A percentile compares a stretch with the other conserved stretches of the same genome.
These are phyloP conservation scores for Gracilariopsis chorda DNA, from an alignment of 23 red algal species.

Conservation along the genomic window DNA sequence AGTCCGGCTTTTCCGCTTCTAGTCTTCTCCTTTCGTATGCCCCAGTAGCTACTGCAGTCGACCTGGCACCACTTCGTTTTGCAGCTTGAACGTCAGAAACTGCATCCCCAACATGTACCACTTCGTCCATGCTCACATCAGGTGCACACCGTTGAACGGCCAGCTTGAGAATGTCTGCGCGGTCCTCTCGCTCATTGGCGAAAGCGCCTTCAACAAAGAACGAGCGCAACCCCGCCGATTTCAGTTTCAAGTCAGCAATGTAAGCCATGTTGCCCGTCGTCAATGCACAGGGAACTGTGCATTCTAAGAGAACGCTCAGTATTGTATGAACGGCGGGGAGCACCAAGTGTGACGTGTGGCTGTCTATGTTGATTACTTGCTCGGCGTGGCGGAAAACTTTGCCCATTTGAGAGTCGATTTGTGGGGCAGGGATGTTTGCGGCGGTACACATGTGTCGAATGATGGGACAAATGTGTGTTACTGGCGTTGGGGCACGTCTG, in stretches of 20 bases:
- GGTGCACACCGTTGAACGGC: constrained; percentile 22
- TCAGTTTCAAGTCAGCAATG: constrained; percentile 25
- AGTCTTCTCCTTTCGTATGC: neutral
- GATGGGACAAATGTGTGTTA: constrained; percentile 34
- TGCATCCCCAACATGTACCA: constrained; percentile 70
- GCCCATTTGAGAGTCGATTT: neutral
- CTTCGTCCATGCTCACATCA: neutral
- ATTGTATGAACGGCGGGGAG: constrained; percentile 31
- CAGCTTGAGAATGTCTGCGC: constrained; percentile 31
- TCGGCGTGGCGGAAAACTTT: constrained; percentile 5
- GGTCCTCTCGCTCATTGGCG: constrained; percentile 21
- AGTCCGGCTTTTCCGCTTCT: neutral
- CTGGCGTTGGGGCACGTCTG: constrained; percentile 55
- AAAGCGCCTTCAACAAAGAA: constrained; percentile 50
- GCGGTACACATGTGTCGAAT: constrained; percentile 34
- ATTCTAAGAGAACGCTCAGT: neutral
- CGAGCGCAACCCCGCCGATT: neutral
- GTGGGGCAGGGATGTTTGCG: neutral
- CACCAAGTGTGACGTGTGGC: constrained; percentile 33
- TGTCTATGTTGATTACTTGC: neutral
- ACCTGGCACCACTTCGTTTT: neutral
- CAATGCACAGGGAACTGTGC: constrained; percentile 9
- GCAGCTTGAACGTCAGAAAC: constrained; percentile 34
- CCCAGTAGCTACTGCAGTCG: constrained; percentile 34
- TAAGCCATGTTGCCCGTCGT: constrained; percentile 59